Conservation (phyloP, 495 filamentous ascomycete species). For the Paragyromitra xinjiangensis region DNA sequence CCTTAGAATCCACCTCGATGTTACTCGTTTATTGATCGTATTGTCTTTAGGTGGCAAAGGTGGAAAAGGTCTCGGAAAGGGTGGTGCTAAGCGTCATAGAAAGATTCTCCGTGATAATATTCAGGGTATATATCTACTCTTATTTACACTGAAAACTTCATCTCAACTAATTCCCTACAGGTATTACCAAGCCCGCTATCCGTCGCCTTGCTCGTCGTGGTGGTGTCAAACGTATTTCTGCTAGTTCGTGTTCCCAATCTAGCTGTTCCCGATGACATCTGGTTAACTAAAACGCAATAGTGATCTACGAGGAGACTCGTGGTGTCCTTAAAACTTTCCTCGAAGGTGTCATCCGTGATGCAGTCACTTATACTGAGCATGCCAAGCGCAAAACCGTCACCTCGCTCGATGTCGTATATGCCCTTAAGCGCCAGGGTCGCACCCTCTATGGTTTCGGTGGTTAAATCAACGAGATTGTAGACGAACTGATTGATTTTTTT, state of each 20-base stretch:
- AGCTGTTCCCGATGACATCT: not conserved
- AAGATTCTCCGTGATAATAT: conserved; percentile 99
- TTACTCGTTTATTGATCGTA: conserved; percentile 53
- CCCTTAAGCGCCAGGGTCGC: conserved; percentile 92
- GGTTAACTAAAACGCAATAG: conserved; percentile 58
- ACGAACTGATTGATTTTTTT: conserved; percentile 20
- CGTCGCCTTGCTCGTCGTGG: conserved; percentile 99
- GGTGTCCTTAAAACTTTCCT: conserved; percentile 99
- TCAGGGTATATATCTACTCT: conserved; percentile 63
- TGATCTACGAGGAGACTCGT: conserved; percentile 99
- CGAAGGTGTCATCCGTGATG: conserved; percentile 99
- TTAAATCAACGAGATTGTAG: conserved; percentile 63
- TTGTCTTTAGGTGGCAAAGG: conserved; percentile 79
- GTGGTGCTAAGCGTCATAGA: conserved; percentile 90
- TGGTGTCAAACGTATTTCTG: conserved; percentile 99
- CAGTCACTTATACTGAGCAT: conserved; percentile 98
- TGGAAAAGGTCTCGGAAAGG: conserved; percentile 93
- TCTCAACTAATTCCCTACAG: conserved; percentile 66
- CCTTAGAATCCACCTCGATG: conserved; percentile 32
- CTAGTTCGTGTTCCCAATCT: conserved; percentile 68
- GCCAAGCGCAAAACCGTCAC: conserved; percentile 98
- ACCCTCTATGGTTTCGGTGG: conserved; percentile 99
- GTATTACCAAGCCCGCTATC: conserved; percentile 99
- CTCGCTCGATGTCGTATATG: conserved; percentile 93
- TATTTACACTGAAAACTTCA: not conserved